phyloP scores from a whole-genome alignment of 352 stramenopile genomes.

The Poterioochromonas sp. region DNA sequence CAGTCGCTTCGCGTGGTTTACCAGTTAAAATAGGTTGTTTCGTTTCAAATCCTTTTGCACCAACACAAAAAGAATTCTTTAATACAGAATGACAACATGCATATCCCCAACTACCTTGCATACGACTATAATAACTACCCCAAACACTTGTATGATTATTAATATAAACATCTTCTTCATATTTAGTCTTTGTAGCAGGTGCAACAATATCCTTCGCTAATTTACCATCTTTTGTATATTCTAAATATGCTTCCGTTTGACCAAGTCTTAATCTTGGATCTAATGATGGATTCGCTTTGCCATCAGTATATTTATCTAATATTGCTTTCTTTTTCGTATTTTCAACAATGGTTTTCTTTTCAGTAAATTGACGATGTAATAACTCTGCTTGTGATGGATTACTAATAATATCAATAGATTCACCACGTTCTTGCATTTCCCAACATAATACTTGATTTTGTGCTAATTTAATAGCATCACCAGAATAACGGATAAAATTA shows the following conservation, averaged over 20 bases:
- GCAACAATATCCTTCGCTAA: constrained; percentile 47
- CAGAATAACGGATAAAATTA: constrained; percentile 82
- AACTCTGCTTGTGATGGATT: constrained; percentile 92
- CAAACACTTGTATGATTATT: constrained; percentile 94
- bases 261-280: constrained; percentile 55
- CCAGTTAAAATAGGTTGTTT: constrained; percentile 42
- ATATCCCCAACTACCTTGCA: constrained; percentile 90
- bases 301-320: constrained; percentile 80
- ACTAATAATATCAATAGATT: constrained; percentile 83
- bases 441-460: constrained; percentile 69
- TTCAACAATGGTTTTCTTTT: constrained; percentile 55
- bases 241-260: constrained; percentile 75
- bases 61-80: constrained; percentile 88
- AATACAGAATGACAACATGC: constrained; percentile 86
- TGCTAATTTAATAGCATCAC: constrained; percentile 80
- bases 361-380: constrained; percentile 81
- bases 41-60: constrained; percentile 55
- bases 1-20: neutral
- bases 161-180: constrained; percentile 89
- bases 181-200: constrained; percentile 59
- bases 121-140: constrained; percentile 92
- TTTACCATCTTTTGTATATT: constrained; percentile 82
- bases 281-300: neutral
- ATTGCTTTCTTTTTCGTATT: constrained; percentile 62
- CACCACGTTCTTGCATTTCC: constrained; percentile 45